Conservation (phyloP, 2,329 filamentous ascomycete genomes). For the Phialophora chinensis region DNA sequence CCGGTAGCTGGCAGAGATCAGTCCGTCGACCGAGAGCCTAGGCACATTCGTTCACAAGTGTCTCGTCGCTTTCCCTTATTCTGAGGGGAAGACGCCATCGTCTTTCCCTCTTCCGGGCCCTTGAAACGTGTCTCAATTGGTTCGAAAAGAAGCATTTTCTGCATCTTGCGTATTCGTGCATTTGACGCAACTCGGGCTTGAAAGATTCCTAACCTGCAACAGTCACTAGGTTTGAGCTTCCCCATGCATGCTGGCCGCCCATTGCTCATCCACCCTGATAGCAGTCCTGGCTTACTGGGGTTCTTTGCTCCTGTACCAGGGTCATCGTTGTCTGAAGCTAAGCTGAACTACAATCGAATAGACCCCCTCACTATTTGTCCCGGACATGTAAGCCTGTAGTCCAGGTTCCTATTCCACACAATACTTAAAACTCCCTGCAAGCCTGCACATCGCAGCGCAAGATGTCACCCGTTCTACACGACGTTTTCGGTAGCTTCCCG, state of each 20-base stretch:
- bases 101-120: not conserved
- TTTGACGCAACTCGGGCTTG: not conserved
- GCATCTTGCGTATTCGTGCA: not conserved
- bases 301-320: not conserved
- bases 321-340: not conserved
- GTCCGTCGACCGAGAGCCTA: not conserved
- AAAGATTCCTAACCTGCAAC: not conserved
- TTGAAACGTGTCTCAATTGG: constrained; percentile 1
- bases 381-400: not conserved
- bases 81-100: not conserved
- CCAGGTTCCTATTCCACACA: not conserved
- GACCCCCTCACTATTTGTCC: not conserved
- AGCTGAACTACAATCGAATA: not conserved
- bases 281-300: not conserved
- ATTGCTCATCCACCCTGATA: not conserved
- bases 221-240: not conserved
- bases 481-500: constrained; percentile 19
- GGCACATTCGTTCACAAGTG: not conserved
- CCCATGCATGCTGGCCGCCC: not conserved
- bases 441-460: constrained; percentile 7
- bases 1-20: constrained; percentile 5
- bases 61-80: not conserved
- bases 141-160: not conserved
- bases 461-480: constrained; percentile 17
- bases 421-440: constrained; percentile 2